A percentile compares a stretch with the other conserved stretches of the same genome.
Conservation (phyloP, 2,329 filamentous ascomycete species). For the Metarhizium robertsii region DNA sequence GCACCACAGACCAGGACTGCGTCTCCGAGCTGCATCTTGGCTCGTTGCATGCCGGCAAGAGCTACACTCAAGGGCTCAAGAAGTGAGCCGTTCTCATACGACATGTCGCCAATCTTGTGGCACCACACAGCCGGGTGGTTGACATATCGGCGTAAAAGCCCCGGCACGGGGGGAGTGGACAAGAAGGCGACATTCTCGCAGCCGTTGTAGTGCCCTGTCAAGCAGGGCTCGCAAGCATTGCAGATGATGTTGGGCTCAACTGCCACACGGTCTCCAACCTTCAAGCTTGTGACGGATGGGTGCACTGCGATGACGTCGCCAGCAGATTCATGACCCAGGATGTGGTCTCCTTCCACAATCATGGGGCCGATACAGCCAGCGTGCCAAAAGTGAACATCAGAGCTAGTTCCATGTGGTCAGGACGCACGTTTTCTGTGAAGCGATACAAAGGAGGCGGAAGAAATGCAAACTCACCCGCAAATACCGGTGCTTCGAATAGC, state of each 20-base stretch:
- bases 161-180: slow-evolving; percentile 81
- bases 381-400: slow-evolving; percentile 96
- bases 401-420: slow-evolving; percentile 37
- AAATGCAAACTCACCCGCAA: slow-evolving; percentile 57
- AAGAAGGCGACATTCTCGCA: slow-evolving; percentile 81
- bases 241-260: slow-evolving; percentile 94
- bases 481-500: slow-evolving; percentile 92
- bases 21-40: slow-evolving; percentile 73
- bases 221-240: slow-evolving; percentile 79
- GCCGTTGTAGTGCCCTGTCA: slow-evolving; percentile 91
- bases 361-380: slow-evolving; percentile 91
- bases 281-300: slow-evolving; percentile 66
- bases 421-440: background rate
- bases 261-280: slow-evolving; percentile 82
- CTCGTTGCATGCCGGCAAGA: slow-evolving; percentile 77
- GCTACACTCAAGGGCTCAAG: slow-evolving; percentile 86
- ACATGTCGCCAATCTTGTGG: slow-evolving; percentile 90
- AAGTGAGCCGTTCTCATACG: slow-evolving; percentile 82
- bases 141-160: slow-evolving; percentile 82
- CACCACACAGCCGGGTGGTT: slow-evolving; percentile 93
- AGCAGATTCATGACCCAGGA: slow-evolving; percentile 89
- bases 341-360: slow-evolving; percentile 82
- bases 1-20: slow-evolving; percentile 84
- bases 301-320: slow-evolving; percentile 76
- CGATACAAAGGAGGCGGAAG: background rate